A percentile compares a stretch with the other conserved stretches of the same genome.
Evolutionary conservation across 2,329 filamentous ascomycete genomes (phyloP).

Genomic region (Dothistroma pini): DNA sequence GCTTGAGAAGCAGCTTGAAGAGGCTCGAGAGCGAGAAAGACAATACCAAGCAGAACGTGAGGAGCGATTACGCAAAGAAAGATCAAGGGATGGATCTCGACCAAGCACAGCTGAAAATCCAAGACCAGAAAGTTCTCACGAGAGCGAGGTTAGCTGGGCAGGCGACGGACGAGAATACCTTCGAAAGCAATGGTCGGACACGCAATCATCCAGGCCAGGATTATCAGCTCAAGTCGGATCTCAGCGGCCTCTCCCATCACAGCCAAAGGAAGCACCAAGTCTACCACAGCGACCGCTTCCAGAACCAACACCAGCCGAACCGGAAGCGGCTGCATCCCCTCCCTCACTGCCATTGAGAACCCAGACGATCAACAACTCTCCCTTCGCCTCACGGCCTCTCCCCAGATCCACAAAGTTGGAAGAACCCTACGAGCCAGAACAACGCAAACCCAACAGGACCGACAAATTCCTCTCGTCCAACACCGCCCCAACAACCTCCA

Average conservation of each 20-base stretch:
- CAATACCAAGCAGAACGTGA: conserved; percentile 61
- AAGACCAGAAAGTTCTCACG: conserved; percentile 38
- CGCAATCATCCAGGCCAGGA: conserved; percentile 32
- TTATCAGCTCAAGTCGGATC: conserved; percentile 33
- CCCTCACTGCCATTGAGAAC: conserved; percentile 46
- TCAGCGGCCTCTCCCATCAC: conserved; percentile 31
- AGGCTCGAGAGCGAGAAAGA: conserved; percentile 63
- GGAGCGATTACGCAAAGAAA: conserved; percentile 42
- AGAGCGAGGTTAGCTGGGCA: conserved; percentile 61
- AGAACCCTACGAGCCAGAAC: conserved; percentile 24
- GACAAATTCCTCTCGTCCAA: conserved; percentile 57
- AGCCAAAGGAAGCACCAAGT: conserved; percentile 16
- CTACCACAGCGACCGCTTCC: conserved; percentile 25
- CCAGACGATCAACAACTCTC: conserved; percentile 39
- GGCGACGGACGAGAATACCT: conserved; percentile 63
- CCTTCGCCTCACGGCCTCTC: conserved; percentile 25
- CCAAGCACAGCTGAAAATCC: conserved; percentile 31
- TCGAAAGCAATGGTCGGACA: conserved; percentile 53
- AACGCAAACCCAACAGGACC: conserved; percentile 46
- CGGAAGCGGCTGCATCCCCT: conserved; percentile 25
- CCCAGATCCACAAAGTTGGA: conserved; percentile 18
- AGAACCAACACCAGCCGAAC: conserved; percentile 14
- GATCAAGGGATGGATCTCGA: conserved; percentile 34
- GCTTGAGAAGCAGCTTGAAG: conserved; percentile 69
- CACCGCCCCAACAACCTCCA: conserved; percentile 48